These are phyloP conservation scores for Candida maesae DNA, from an alignment of 805 yeast genomes.

Conservation along the genomic window DNA sequence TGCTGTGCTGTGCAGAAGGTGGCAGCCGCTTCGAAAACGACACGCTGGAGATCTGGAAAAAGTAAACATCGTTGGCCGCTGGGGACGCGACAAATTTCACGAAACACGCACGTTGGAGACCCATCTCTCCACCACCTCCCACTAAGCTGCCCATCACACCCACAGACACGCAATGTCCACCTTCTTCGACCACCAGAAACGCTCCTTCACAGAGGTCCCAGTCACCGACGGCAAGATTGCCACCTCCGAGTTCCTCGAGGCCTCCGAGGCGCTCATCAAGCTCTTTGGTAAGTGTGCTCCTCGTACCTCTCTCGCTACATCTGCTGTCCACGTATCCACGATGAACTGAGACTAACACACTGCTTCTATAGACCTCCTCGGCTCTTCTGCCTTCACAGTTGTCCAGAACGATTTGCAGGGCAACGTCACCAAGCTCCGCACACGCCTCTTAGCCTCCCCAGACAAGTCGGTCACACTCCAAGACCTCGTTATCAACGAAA, in stretches of 20 bases:
- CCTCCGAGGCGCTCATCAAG: constrained; percentile 78
- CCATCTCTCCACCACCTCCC: neutral
- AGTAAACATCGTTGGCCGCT: constrained; percentile 4
- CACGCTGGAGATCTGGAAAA: constrained; percentile 1
- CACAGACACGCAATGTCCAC: constrained; percentile 47
- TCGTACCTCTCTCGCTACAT: neutral
- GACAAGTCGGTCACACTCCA: constrained; percentile 64
- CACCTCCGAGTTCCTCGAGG: constrained; percentile 75
- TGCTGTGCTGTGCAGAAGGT: neutral
- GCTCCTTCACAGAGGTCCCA: constrained; percentile 73
- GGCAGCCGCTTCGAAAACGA: too few relatives aligned
- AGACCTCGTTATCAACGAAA: constrained; percentile 71
- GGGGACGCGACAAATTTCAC: constrained; percentile 5
- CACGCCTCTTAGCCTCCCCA: constrained; percentile 63
- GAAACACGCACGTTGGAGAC: neutral
- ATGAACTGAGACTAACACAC: constrained; percentile 1
- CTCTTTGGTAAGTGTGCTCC: constrained; percentile 54
- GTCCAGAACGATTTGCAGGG: constrained; percentile 90
- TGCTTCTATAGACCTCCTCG: constrained; percentile 51
- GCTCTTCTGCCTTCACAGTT: constrained; percentile 78
- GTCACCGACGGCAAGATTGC: constrained; percentile 58
- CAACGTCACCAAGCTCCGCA: constrained; percentile 71
- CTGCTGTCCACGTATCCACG: too few relatives aligned
- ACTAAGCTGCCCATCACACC: neutral
- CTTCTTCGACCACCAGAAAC: constrained; percentile 75